Evolutionary conservation across 164 flowering plant genomes (phyloP).

Genomic region (Liquidambar formosana): DNA sequence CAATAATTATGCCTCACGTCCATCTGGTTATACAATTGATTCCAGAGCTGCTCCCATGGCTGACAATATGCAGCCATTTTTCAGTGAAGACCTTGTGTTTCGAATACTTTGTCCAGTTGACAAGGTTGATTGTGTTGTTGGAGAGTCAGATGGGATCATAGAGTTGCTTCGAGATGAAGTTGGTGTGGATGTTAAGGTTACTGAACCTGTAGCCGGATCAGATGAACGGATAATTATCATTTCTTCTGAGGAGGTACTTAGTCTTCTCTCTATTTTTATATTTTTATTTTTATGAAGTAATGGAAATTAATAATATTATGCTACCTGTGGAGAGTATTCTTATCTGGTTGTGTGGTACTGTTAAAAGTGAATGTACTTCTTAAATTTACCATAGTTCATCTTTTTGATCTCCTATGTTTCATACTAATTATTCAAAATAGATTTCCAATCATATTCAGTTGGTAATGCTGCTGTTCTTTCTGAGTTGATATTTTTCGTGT

Average conservation of each 20-base stretch:
- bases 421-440: too few relatives aligned
- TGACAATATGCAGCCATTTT: constrained; percentile 50
- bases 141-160: constrained; percentile 77
- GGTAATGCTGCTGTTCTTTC: too few relatives aligned
- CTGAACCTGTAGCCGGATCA: constrained; percentile 67
- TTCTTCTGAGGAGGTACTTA: constrained; percentile 83
- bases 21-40: constrained; percentile 48
- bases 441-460: too few relatives aligned
- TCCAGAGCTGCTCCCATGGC: constrained; percentile 40
- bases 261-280: too few relatives aligned
- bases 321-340: too few relatives aligned
- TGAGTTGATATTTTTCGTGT: too few relatives aligned
- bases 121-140: constrained; percentile 68
- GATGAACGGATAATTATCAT: constrained; percentile 72
- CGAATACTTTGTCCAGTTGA: constrained; percentile 86
- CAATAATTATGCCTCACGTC: constrained; percentile 47
- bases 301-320: too few relatives aligned
- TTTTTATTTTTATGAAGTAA: too few relatives aligned
- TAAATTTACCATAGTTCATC: too few relatives aligned
- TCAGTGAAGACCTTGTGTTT: constrained; percentile 76
- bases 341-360: too few relatives aligned
- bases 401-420: too few relatives aligned
- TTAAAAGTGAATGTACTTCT: too few relatives aligned
- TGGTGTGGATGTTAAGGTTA: constrained; percentile 80
- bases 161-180: constrained; percentile 81